phyloP scores from a whole-genome alignment of 2,329 filamentous ascomycete species.

The Trichoderma sp. region DNA sequence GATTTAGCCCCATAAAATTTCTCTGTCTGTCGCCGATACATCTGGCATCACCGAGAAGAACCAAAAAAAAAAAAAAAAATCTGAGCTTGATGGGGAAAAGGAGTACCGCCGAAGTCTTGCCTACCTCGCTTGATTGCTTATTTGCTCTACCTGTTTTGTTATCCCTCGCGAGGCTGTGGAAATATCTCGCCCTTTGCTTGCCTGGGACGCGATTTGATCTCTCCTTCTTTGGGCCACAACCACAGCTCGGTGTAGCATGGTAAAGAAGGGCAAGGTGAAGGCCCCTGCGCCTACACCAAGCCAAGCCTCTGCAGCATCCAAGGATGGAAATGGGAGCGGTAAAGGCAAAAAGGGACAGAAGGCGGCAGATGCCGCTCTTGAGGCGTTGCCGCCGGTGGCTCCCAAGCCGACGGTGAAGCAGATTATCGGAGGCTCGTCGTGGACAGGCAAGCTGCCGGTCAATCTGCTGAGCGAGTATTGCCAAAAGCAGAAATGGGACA shows the following conservation, averaged over 20 bases:
- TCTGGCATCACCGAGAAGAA: neutral
- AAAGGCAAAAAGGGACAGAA: constrained; percentile 44
- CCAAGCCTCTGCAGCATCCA: constrained; percentile 33
- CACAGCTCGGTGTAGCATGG: constrained; percentile 35
- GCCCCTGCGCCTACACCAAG: constrained; percentile 36
- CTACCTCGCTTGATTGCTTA: neutral
- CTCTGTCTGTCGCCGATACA: neutral
- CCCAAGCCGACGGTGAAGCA: constrained; percentile 67
- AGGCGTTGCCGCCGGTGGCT: constrained; percentile 39
- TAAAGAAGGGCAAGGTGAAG: constrained; percentile 54
- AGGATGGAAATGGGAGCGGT: constrained; percentile 38
- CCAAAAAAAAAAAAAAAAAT: neutral
- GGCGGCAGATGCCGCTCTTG: constrained; percentile 29
- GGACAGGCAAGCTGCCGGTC: constrained; percentile 95
- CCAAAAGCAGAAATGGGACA: constrained; percentile 93
- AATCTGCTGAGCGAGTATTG: constrained; percentile 93
- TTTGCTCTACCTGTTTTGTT: neutral
- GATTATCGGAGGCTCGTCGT: constrained; percentile 88
- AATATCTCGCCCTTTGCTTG: neutral
- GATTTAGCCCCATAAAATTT: constrained; percentile 15
- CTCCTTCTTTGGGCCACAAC: constrained; percentile 1
- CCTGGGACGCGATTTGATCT: neutral
- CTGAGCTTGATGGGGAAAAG: neutral
- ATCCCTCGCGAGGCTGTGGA: too few relatives aligned
- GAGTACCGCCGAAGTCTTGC: neutral